phyloP scores from a whole-genome alignment of 805 yeast genomes.

The Ogataea saltuana region DNA sequence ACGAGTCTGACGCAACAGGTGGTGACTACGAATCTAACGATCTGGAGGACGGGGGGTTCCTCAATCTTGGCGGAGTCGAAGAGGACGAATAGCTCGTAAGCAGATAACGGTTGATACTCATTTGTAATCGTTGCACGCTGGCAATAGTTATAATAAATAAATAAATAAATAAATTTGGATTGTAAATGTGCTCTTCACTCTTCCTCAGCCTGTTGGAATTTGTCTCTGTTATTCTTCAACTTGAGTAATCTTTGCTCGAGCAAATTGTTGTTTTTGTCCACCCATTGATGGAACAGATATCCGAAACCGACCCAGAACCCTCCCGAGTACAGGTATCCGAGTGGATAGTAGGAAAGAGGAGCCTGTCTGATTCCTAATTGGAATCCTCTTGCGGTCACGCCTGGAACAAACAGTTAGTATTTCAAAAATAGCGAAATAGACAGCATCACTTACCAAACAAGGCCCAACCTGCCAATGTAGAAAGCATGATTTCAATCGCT shows the following conservation, averaged over 20 bases:
- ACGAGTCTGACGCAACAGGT: conserved; percentile 5
- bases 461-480: conserved; percentile 40
- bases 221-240: conserved; percentile 40
- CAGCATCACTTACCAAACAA: conserved; percentile 34
- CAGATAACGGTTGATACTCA: no score
- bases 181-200: conserved; percentile 13
- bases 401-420: conserved; percentile 22
- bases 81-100: conserved; percentile 13
- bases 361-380: conserved; percentile 46
- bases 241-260: conserved; percentile 40
- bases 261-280: conserved; percentile 40
- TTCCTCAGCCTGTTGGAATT: conserved; percentile 18
- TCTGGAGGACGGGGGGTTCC: conserved; percentile 16
- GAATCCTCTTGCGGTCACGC: conserved; percentile 44
- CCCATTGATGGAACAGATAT: conserved; percentile 39
- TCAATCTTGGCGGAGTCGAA: conserved; percentile 16
- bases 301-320: conserved; percentile 46
- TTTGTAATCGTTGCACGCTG: not conserved
- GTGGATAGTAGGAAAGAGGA: conserved; percentile 39
- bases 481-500: conserved; percentile 3
- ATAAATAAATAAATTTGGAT: conserved; percentile 12
- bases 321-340: conserved; percentile 46
- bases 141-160: conserved; percentile 2
- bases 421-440: not conserved
- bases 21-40: conserved; percentile 11